Percentiles rank a stretch among this genome's conserved stretches.
These are phyloP conservation scores for Cerrena zonata DNA, from an alignment of 1,284 basidiomycete genomes.

Conservation along the genomic window DNA sequence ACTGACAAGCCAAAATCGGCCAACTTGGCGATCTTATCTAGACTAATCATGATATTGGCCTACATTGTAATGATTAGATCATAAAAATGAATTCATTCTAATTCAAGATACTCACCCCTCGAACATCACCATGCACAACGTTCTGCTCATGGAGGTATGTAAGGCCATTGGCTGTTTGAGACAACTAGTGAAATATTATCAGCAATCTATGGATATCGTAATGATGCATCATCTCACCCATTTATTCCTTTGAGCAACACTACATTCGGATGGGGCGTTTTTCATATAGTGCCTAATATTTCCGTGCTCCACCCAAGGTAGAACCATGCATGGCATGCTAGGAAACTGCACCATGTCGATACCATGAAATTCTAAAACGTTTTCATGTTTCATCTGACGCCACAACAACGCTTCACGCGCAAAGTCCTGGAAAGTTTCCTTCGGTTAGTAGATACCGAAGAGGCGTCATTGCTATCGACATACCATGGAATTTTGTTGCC, in stretches of 20 bases:
- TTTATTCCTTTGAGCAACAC: neutral
- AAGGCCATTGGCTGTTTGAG: constrained; percentile 1
- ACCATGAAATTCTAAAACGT: constrained; percentile 9
- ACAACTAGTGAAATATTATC: too few relatives aligned
- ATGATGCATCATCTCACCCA: too few relatives aligned
- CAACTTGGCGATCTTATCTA: neutral
- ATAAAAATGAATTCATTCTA: too few relatives aligned
- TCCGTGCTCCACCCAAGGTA: constrained; percentile 5
- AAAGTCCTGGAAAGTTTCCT: constrained; percentile 5
- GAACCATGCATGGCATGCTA: constrained; percentile 4
- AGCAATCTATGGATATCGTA: too few relatives aligned
- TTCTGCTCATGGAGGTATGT: constrained; percentile 7
- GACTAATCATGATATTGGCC: constrained; percentile 6
- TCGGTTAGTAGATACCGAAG: too few relatives aligned
- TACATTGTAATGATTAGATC: neutral
- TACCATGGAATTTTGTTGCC: too few relatives aligned
- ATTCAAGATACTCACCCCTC: constrained; percentile 4
- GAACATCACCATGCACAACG: constrained; percentile 11
- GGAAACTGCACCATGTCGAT: neutral
- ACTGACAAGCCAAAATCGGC: neutral
- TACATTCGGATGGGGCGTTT: too few relatives aligned
- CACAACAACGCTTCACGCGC: constrained; percentile 4
- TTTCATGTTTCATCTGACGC: constrained; percentile 4
- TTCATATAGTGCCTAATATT: neutral
- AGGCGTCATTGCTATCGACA: too few relatives aligned